Base-by-base conservation (phyloP, 805 yeast species). In the Yarrowia hollandica region DNA sequence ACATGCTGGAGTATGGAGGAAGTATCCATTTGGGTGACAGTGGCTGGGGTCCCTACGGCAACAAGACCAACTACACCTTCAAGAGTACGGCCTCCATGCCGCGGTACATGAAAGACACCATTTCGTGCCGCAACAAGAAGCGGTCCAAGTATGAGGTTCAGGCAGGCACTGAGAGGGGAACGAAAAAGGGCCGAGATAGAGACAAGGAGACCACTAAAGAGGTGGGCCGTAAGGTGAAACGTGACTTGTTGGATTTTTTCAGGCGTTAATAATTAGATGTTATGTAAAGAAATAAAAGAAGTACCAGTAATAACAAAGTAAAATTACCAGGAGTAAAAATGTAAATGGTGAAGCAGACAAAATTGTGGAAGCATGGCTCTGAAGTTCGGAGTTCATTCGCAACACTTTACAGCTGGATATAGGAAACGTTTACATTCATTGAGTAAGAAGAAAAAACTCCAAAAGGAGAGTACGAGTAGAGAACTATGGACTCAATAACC, bases 1-100 rank as follows among this genome's bases (percentile, higher is more conserved):
- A 44, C 52, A 44, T 44, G 52, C 35, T 44, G n/a, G 52, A 44
- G 35, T 44, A 44, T 8, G 52, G 52, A 9, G 52, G 52, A 14
- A 44, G 52, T 18, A 30, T 44, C 12, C 52, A 44, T n/a, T 9
- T 44, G 14, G 52, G 35, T 0, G 52, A 44, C 25, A 26, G 48
- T 26, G 48, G 48, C 15, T 41, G 48, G 48, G 48, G 48, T 12
- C 48, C 48, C 7, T 41, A 41, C 15, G 48, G 48, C 1, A 26
- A 18, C 33, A 41, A 41, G 22, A 41, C 11, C 14, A 41, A 14
- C 33, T 41, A 41, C 23, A 41, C 48, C 2, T 25, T 41, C 15
- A 41, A 26, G 16, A 26, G 48, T 33, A 16, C 44, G 4, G 35
- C 39, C 9, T 34, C 42, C 31, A 19, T 52, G 35, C 58, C 58